Percentiles rank a stretch among this genome's conserved stretches.
phyloP scores from a whole-genome alignment of 306 rosid genomes.

The Castanopsis chinensis region DNA sequence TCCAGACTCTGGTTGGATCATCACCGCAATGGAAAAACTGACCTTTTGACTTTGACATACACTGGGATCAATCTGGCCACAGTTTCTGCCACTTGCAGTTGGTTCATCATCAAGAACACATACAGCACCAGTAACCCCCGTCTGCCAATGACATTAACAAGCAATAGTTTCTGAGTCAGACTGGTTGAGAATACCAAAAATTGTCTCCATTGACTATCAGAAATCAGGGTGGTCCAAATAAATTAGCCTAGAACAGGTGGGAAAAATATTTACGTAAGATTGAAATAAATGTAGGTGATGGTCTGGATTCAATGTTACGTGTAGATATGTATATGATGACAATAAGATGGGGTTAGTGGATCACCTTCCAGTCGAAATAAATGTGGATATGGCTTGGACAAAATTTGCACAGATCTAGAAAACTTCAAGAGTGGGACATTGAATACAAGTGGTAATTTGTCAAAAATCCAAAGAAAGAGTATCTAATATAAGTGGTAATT shows the following conservation, averaged over 20 bases:
- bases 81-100: slow-evolving; percentile 82
- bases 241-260: background rate
- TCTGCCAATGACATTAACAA: slow-evolving; percentile 55
- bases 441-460: background rate
- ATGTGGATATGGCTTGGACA: background rate
- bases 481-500: background rate
- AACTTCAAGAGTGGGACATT: background rate
- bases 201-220: background rate
- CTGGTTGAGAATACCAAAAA: slow-evolving; percentile 6
- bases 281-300: background rate
- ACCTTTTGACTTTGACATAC: slow-evolving; percentile 82
- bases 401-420: background rate
- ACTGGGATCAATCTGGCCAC: slow-evolving; percentile 77
- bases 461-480: too few relatives aligned
- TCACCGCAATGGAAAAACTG: slow-evolving; percentile 77
- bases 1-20: slow-evolving; percentile 98
- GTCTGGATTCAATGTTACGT: background rate
- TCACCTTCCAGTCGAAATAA: background rate
- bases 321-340: background rate
- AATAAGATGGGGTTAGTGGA: background rate
- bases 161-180: slow-evolving; percentile 19
- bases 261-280: background rate
- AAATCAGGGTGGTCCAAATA: background rate
- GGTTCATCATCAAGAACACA: slow-evolving; percentile 98
- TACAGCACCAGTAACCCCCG: slow-evolving; percentile 80